phyloP scores from a whole-genome alignment of 495 filamentous ascomycete genomes.

The Penicillium nucicola region DNA sequence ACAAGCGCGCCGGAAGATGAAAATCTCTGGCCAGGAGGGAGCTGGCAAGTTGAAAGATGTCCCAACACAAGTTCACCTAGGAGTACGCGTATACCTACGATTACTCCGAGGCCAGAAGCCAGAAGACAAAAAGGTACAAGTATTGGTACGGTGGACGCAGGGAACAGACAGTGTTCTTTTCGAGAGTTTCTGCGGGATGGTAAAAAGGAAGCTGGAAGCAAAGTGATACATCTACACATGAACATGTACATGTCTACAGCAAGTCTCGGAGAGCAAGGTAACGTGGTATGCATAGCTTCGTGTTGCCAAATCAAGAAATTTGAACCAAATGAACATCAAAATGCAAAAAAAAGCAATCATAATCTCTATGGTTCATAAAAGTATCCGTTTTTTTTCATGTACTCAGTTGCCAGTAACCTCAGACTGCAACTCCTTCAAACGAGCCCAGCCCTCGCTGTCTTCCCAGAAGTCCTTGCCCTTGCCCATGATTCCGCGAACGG shows the following conservation, averaged over 20 bases:
- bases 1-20: constrained; percentile 56
- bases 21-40: constrained; percentile 18
- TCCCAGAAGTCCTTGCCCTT: constrained; percentile 84
- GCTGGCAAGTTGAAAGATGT: constrained; percentile 24
- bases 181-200: constrained; percentile 83
- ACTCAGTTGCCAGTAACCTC: constrained; percentile 37
- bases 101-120: constrained; percentile 20
- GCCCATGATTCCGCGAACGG: constrained; percentile 74
- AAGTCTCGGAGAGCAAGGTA: background rate
- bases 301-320: background rate
- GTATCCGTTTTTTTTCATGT: constrained; percentile 4
- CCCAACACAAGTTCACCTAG: constrained; percentile 32
- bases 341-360: background rate
- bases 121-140: constrained; percentile 23
- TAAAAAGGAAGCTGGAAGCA: constrained; percentile 53
- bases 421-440: constrained; percentile 49
- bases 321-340: background rate
- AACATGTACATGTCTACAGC: background rate
- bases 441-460: constrained; percentile 66
- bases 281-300: background rate
- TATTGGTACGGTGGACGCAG: constrained; percentile 69
- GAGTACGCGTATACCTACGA: constrained; percentile 44
- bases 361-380: constrained; percentile 1
- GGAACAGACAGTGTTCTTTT: constrained; percentile 74
- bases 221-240: background rate